Evolutionary conservation across 2,329 filamentous ascomycete genomes (phyloP).

Genomic region (Geosmithia putterillii): DNA sequence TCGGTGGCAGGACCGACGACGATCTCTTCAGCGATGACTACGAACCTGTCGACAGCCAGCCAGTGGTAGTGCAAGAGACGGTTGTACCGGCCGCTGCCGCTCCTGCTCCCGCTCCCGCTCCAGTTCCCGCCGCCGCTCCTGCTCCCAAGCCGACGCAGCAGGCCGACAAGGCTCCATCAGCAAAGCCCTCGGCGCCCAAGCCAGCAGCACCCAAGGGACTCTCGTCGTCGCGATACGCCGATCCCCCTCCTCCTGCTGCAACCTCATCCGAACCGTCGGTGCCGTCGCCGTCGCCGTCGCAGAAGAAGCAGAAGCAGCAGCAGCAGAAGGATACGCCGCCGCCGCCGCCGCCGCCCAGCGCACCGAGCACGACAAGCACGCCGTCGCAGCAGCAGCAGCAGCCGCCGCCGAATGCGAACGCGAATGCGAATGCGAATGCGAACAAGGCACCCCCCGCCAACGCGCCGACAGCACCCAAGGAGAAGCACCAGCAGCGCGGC

Average conservation of each 20-base stretch:
- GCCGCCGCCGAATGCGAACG: not conserved
- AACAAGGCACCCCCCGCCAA: conserved; percentile 12
- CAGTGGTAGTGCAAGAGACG: conserved; percentile 13
- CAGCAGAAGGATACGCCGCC: conserved; percentile 7
- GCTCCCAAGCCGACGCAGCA: not conserved
- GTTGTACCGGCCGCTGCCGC: conserved; percentile 4
- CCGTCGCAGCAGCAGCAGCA: conserved; percentile 3
- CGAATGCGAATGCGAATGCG: not conserved
- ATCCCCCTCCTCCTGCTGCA: conserved; percentile 10
- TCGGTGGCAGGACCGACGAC: conserved; percentile 47
- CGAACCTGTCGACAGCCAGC: conserved; percentile 34
- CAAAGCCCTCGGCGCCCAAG: conserved; percentile 6
- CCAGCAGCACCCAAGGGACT: conserved; percentile 12
- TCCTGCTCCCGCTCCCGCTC: conserved; percentile 4
- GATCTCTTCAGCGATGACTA: conserved; percentile 52
- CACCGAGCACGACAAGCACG: conserved; percentile 3
- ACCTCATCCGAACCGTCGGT: not conserved
- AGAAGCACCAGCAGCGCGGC: conserved; percentile 5
- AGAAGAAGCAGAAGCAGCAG: conserved; percentile 2
- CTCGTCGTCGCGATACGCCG: conserved; percentile 18
- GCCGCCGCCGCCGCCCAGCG: not conserved
- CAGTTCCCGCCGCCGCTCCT: conserved; percentile 2
- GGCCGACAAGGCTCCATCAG: not conserved
- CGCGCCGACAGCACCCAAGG: conserved; percentile 14
- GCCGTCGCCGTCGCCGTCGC: conserved; percentile 4